Percentiles rank a stretch among this genome's conserved stretches.
phyloP scores from a whole-genome alignment of 345 rosid species.

The Heritiera littoralis region DNA sequence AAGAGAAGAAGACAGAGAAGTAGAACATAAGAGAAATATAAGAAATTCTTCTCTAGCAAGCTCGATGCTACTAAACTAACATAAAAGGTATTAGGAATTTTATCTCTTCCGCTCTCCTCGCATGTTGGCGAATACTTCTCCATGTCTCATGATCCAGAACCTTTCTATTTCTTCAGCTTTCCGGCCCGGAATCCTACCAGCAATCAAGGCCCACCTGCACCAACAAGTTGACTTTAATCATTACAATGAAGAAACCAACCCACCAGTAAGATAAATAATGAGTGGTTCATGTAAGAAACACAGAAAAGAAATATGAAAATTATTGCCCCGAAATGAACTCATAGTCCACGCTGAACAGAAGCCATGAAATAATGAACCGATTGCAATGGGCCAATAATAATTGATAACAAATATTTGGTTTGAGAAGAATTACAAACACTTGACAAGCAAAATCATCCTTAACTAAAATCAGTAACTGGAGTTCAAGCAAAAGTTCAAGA shows the following conservation, averaged over 20 bases:
- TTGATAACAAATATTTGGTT: background rate
- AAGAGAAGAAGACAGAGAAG: background rate
- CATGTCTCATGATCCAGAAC: conserved; percentile 53
- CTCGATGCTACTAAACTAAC: background rate
- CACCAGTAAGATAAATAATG: background rate
- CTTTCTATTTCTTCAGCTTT: conserved; percentile 54
- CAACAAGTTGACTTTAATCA: background rate
- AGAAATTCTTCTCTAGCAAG: background rate
- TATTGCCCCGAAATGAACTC: background rate
- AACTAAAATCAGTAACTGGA: no score
- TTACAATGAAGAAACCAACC: background rate
- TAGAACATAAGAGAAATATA: background rate
- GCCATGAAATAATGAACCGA: background rate
- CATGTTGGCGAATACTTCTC: conserved; percentile 22
- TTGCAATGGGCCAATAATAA: background rate
- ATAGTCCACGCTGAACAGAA: background rate
- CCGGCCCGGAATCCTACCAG: conserved; percentile 47
- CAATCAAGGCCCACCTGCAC: conserved; percentile 47
- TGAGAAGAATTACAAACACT: background rate
- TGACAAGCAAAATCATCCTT: no score
- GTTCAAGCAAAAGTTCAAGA: no score
- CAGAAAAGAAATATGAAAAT: background rate
- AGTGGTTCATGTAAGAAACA: background rate
- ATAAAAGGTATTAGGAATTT: background rate
- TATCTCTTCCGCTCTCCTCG: conserved; percentile 13